These are phyloP conservation scores for Dioscorea alata DNA, from an alignment of 106 monocot species.

Conservation along the genomic window DNA sequence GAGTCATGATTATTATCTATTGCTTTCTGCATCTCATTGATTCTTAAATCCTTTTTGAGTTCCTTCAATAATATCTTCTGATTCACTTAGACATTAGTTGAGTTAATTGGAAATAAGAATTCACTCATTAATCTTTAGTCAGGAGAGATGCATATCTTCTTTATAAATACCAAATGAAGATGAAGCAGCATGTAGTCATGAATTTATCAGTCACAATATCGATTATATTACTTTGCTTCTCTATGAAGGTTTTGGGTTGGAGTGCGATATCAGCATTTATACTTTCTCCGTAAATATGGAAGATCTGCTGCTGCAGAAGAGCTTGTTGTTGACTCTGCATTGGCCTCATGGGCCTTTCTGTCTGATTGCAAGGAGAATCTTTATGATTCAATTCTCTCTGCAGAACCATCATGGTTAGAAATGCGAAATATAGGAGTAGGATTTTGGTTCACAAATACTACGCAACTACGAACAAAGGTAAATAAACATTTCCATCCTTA, in stretches of 20 bases:
- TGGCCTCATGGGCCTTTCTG: constrained; percentile 81
- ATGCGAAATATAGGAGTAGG: constrained; percentile 86
- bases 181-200: constrained; percentile 12
- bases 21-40: too few species aligned
- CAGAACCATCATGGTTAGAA: constrained; percentile 84
- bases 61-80: too few species aligned
- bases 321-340: constrained; percentile 34
- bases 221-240: constrained; percentile 32
- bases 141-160: constrained; percentile 13
- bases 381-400: constrained; percentile 62
- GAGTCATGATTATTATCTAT: too few species aligned
- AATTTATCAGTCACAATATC: constrained; percentile 11
- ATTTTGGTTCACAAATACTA: constrained; percentile 67
- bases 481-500: neutral
- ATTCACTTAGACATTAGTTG: too few species aligned
- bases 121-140: neutral
- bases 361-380: constrained; percentile 92
- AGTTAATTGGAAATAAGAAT: too few species aligned
- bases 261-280: constrained; percentile 56
- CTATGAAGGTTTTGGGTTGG: constrained; percentile 85
- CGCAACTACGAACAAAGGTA: constrained; percentile 71
- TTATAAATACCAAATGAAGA: constrained; percentile 7
- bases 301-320: constrained; percentile 32
- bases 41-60: too few species aligned
- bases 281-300: constrained; percentile 42